phyloP scores from a whole-genome alignment of 768 basidiomycete species.

The Macrolepiota dolichaula region DNA sequence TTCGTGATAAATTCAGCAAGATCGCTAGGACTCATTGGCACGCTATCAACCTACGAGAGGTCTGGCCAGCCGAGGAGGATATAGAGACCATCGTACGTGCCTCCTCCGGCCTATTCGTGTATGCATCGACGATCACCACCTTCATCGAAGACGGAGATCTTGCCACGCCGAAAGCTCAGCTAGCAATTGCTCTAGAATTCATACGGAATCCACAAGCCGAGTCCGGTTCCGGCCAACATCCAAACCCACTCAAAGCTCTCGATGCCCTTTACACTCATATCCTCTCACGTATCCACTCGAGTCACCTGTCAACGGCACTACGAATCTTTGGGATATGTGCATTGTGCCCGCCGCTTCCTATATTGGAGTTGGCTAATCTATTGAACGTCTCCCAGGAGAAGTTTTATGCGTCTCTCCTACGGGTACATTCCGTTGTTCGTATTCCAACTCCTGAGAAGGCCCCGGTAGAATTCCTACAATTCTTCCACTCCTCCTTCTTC shows the following conservation, averaged over 20 bases:
- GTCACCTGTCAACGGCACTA: not conserved
- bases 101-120: constrained; percentile 13
- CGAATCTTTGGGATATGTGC: not conserved
- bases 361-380: not conserved
- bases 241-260: not conserved
- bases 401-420: not conserved
- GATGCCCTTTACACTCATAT: not conserved
- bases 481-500: not conserved
- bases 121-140: constrained; percentile 7
- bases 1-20: not conserved
- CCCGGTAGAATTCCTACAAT: not conserved
- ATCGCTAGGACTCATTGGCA: not conserved
- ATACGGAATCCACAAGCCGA: too few relatives aligned
- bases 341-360: not conserved
- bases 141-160: constrained; percentile 12
- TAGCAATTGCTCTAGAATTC: not conserved
- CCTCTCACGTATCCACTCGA: not conserved
- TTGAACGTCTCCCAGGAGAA: not conserved
- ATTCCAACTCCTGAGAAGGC: not conserved
- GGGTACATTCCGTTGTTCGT: not conserved
- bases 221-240: too few relatives aligned
- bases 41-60: not conserved
- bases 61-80: not conserved
- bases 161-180: not conserved
- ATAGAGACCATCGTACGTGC: constrained; percentile 2